A percentile compares a stretch with the other conserved stretches of the same genome.
phyloP scores from a whole-genome alignment of 2,329 filamentous ascomycete species.

The Fusarium mexicanum region DNA sequence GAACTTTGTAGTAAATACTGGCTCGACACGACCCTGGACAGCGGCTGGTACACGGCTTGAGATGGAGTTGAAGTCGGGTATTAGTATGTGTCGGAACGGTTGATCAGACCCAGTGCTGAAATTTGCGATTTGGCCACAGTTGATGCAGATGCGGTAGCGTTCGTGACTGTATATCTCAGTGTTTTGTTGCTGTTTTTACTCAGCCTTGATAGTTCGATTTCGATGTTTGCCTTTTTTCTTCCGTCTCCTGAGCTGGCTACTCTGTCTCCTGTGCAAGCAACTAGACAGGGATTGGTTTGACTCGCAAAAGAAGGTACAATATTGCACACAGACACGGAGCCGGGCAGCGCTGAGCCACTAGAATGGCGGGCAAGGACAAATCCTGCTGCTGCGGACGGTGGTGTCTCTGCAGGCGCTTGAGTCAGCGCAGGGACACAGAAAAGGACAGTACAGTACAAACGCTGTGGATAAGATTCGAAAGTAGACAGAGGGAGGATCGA shows the following conservation, averaged over 20 bases:
- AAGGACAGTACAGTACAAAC: slow-evolving; percentile 2
- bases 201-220: background rate
- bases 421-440: slow-evolving; percentile 21
- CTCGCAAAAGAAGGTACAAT: slow-evolving; percentile 22
- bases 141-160: background rate
- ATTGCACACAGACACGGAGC: slow-evolving; percentile 32
- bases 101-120: slow-evolving; percentile 14
- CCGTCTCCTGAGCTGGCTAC: background rate
- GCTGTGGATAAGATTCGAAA: slow-evolving; percentile 11
- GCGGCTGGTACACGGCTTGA: slow-evolving; percentile 35
- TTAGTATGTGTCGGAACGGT: slow-evolving; percentile 29
- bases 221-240: background rate
- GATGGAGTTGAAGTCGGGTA: slow-evolving; percentile 25
- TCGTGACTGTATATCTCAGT: background rate
- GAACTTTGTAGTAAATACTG: slow-evolving; percentile 17
- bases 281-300: slow-evolving; percentile 9
- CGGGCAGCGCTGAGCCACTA: slow-evolving; percentile 37
- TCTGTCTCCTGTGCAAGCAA: slow-evolving; percentile 3
- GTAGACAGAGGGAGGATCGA: slow-evolving; percentile 7
- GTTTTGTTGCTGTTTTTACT: background rate
- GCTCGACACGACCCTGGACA: slow-evolving; percentile 34
- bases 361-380: slow-evolving; percentile 35
- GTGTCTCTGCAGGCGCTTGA: slow-evolving; percentile 33
- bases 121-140: background rate
- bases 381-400: slow-evolving; percentile 37